A percentile compares a stretch with the other conserved stretches of the same genome.
These are phyloP conservation scores for Colletotrichum camelliae DNA, from an alignment of 2,329 filamentous ascomycete genomes.

Conservation along the genomic window DNA sequence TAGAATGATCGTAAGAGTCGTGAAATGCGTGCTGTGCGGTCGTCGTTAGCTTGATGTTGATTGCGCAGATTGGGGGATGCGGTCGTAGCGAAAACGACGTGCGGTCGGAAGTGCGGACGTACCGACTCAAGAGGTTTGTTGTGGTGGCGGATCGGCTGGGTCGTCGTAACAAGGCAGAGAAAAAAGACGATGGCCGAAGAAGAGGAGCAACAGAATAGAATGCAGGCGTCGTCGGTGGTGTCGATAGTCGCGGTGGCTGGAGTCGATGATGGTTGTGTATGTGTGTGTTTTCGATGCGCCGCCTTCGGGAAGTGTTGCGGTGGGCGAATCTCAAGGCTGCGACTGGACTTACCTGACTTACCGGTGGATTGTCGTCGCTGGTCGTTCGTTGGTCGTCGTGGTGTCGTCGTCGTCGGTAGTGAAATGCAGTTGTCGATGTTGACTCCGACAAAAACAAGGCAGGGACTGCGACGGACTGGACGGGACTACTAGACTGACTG, in stretches of 20 bases:
- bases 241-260: neutral
- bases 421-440: constrained; percentile 17
- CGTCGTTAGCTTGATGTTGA: neutral
- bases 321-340: neutral
- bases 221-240: neutral
- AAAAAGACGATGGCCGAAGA: neutral
- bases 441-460: neutral
- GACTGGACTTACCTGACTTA: neutral
- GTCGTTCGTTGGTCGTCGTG: constrained; percentile 6
- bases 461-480: neutral
- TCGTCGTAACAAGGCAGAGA: neutral
- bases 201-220: neutral
- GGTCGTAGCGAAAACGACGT: neutral
- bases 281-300: neutral
- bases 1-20: constrained; percentile 18
- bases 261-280: neutral
- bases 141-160: neutral
- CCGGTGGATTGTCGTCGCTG: neutral
- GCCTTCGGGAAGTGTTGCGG: neutral
- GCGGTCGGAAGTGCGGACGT: neutral
- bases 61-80: neutral
- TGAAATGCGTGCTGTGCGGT: neutral
- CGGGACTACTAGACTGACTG: constrained; percentile 6
- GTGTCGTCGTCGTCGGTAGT: constrained; percentile 19
- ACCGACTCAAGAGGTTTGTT: constrained; percentile 1